Percentiles rank a stretch among this genome's conserved stretches.
phyloP scores from a whole-genome alignment of 495 filamentous ascomycete species.

The Chaetomium tenue region DNA sequence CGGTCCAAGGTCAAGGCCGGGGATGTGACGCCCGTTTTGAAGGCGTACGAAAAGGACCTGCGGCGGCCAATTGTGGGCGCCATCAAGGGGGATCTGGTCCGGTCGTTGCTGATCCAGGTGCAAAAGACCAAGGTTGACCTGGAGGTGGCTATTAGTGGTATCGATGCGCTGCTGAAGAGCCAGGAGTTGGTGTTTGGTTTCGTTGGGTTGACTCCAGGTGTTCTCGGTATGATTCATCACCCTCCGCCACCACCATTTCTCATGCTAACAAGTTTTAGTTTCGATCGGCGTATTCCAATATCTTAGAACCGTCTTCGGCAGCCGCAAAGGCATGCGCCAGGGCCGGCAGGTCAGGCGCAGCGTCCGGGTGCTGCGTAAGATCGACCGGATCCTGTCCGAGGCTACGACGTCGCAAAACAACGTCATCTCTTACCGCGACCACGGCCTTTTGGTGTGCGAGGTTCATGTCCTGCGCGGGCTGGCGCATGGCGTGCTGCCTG shows the following conservation, averaged over 20 bases:
- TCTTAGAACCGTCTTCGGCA: constrained; percentile 63
- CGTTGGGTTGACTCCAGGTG: constrained; percentile 84
- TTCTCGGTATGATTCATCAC: constrained; percentile 50
- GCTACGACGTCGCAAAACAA: constrained; percentile 62
- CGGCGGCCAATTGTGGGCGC: constrained; percentile 74
- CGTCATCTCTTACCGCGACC: constrained; percentile 80
- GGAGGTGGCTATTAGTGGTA: constrained; percentile 91
- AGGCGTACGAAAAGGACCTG: constrained; percentile 85
- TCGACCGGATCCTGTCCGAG: constrained; percentile 75
- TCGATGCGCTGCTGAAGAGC: constrained; percentile 87
- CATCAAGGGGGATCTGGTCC: constrained; percentile 78
- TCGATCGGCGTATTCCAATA: constrained; percentile 73
- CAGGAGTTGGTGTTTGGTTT: constrained; percentile 98
- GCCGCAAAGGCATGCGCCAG: constrained; percentile 60
- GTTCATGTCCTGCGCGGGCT: constrained; percentile 71
- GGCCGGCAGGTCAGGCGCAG: constrained; percentile 62
- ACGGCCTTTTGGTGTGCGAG: constrained; percentile 85
- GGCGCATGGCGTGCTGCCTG: constrained; percentile 62
- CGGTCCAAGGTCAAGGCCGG: constrained; percentile 78
- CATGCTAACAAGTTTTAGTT: constrained; percentile 48
- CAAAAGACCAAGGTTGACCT: constrained; percentile 99
- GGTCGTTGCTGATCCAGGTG: constrained; percentile 89
- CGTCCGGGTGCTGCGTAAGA: constrained; percentile 72
- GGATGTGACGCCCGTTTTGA: constrained; percentile 86
- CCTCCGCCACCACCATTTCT: neutral